Evolutionary conservation across 257 asterid species (phyloP).

Genomic region (Rubia yunnanensis): DNA sequence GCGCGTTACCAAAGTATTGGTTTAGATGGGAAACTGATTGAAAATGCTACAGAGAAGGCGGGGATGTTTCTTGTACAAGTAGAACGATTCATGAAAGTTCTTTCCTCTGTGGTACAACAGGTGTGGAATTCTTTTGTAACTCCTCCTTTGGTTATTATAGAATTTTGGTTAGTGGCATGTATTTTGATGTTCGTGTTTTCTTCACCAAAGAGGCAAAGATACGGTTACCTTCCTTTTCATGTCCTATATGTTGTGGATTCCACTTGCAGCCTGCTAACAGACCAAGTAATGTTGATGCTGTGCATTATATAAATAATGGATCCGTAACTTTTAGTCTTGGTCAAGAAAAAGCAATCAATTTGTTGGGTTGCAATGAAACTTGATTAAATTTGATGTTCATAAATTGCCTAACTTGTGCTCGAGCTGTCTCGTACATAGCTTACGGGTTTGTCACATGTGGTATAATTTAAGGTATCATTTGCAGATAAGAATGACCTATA

Average conservation of each 20-base stretch:
- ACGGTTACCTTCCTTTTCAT: background rate
- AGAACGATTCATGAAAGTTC: slow-evolving; percentile 66
- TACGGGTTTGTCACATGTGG: background rate
- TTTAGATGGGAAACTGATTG: slow-evolving; percentile 72
- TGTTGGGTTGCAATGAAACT: background rate
- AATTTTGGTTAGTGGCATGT: background rate
- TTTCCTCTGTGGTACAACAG: slow-evolving; percentile 89
- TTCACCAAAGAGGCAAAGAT: background rate
- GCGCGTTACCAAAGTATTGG: slow-evolving; percentile 81
- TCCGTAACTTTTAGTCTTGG: background rate
- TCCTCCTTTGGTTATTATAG: slow-evolving; percentile 4
- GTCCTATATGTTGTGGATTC: background rate
- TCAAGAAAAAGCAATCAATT: background rate
- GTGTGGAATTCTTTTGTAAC: slow-evolving; percentile 24
- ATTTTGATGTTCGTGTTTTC: background rate
- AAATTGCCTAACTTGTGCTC: background rate
- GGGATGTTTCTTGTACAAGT: slow-evolving; percentile 82
- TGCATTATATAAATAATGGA: background rate
- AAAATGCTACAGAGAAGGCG: slow-evolving; percentile 75
- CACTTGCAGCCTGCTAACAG: background rate
- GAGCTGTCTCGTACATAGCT: background rate
- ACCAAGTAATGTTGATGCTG: background rate
- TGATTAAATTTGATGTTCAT: background rate
- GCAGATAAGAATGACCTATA: background rate
- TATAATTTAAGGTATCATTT: background rate